Evolutionary conservation across 2,329 filamentous ascomycete species (phyloP).

Genomic region (Helminthosporium solani): DNA sequence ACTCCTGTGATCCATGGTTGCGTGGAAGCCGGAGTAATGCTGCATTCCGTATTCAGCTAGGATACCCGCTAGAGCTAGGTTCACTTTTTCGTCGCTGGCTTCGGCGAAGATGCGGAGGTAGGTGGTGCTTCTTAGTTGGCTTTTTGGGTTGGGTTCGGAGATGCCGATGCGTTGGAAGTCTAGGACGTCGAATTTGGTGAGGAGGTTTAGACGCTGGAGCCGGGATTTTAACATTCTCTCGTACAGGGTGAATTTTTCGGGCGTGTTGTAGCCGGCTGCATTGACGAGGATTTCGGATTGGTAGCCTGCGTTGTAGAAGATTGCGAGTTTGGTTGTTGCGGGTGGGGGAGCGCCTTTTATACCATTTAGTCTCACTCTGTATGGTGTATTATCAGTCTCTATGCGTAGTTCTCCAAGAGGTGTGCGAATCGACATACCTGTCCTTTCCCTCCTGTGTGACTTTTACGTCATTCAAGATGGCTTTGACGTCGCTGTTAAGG

Average conservation of each 20-base stretch:
- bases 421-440: slow-evolving; percentile 20
- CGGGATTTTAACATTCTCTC: slow-evolving; percentile 51
- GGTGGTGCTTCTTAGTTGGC: slow-evolving; percentile 33
- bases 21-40: slow-evolving; percentile 35
- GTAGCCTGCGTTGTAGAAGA: slow-evolving; percentile 43
- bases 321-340: slow-evolving; percentile 44
- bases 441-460: slow-evolving; percentile 37
- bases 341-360: slow-evolving; percentile 44
- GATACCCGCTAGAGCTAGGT: slow-evolving; percentile 23
- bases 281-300: slow-evolving; percentile 43
- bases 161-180: slow-evolving; percentile 51
- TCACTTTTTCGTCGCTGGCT: slow-evolving; percentile 19
- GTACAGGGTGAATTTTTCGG: slow-evolving; percentile 52
- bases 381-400: neutral
- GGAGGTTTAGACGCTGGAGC: slow-evolving; percentile 41
- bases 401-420: neutral
- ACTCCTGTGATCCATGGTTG: slow-evolving; percentile 30
- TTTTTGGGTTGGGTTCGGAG: slow-evolving; percentile 27
- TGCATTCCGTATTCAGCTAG: slow-evolving; percentile 32
- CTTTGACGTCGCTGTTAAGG: slow-evolving; percentile 49
- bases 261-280: slow-evolving; percentile 47
- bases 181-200: slow-evolving; percentile 50
- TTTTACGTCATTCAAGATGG: slow-evolving; percentile 39
- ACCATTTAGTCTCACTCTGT: slow-evolving; percentile 40
- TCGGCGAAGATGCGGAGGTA: slow-evolving; percentile 38